Conservation (phyloP, 345 rosid species). For the Gossypium rotundifolium region DNA sequence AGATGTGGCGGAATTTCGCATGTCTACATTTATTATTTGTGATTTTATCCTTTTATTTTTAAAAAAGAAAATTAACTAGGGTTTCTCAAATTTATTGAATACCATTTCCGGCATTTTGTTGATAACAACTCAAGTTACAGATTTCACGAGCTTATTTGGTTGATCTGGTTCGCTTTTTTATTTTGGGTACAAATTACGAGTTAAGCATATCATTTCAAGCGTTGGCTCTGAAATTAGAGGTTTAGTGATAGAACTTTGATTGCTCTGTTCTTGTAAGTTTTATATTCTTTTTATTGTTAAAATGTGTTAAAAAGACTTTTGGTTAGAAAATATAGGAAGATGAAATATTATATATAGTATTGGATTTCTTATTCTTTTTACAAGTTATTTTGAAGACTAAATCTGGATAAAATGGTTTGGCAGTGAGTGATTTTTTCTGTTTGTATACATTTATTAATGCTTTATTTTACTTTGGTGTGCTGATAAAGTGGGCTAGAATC, state of each 20-base stretch:
- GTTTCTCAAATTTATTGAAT: background rate
- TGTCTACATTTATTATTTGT: too few species aligned
- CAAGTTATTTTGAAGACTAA: background rate
- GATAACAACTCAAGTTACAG: slow-evolving; percentile 26
- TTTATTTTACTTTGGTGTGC: background rate
- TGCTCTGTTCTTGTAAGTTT: background rate
- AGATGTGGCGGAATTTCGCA: background rate
- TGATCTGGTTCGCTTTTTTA: slow-evolving; percentile 14
- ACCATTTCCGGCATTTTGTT: slow-evolving; percentile 13
- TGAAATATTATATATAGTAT: background rate
- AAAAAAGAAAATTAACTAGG: background rate
- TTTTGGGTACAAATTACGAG: background rate
- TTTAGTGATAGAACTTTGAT: slow-evolving; percentile 15
- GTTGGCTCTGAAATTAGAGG: background rate
- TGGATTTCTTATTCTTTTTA: background rate
- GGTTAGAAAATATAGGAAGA: background rate
- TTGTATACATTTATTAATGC: background rate
- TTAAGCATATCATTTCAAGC: background rate
- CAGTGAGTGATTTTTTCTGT: background rate
- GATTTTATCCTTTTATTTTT: background rate
- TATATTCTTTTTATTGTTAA: background rate
- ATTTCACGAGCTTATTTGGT: slow-evolving; percentile 14
- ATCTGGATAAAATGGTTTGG: background rate
- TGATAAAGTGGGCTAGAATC: background rate
- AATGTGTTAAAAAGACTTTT: background rate